Evolutionary conservation across 2,329 filamentous ascomycete species (phyloP).

Genomic region (Aspergillus flavus): DNA sequence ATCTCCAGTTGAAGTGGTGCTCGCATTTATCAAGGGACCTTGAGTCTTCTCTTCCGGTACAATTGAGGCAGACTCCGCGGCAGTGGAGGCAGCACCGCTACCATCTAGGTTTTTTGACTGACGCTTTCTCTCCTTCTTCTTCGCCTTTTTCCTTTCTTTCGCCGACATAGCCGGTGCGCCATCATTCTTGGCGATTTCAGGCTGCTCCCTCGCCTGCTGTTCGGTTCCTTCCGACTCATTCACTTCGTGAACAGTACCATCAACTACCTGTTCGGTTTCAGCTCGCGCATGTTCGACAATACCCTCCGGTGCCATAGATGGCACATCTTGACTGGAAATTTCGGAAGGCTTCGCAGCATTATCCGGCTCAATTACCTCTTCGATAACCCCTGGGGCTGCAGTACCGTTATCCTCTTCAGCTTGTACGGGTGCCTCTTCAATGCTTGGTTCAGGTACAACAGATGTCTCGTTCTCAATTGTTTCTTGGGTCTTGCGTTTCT

Average conservation of each 20-base stretch:
- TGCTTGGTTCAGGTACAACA: neutral
- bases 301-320: neutral
- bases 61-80: neutral
- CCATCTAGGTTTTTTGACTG: conserved; percentile 35
- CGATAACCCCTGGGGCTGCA: neutral
- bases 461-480: conserved; percentile 23
- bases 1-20: conserved; percentile 10
- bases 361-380: neutral
- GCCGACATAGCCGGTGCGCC: conserved; percentile 32
- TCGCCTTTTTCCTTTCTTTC: conserved; percentile 50
- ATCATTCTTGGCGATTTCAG: conserved; percentile 23
- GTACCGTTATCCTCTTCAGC: neutral
- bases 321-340: conserved; percentile 12
- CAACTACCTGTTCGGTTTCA: neutral
- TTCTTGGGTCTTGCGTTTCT: conserved; percentile 28
- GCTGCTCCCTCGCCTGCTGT: conserved; percentile 6
- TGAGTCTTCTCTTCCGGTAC: conserved; percentile 17
- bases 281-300: neutral
- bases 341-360: neutral
- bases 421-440: neutral
- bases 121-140: conserved; percentile 51
- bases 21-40: conserved; percentile 6
- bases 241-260: conserved; percentile 14
- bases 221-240: conserved; percentile 12
- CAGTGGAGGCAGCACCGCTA: conserved; percentile 16